A percentile compares a stretch with the other conserved stretches of the same genome.
Conservation (phyloP, 305 asterid genomes). For the Striga hermonthica region DNA sequence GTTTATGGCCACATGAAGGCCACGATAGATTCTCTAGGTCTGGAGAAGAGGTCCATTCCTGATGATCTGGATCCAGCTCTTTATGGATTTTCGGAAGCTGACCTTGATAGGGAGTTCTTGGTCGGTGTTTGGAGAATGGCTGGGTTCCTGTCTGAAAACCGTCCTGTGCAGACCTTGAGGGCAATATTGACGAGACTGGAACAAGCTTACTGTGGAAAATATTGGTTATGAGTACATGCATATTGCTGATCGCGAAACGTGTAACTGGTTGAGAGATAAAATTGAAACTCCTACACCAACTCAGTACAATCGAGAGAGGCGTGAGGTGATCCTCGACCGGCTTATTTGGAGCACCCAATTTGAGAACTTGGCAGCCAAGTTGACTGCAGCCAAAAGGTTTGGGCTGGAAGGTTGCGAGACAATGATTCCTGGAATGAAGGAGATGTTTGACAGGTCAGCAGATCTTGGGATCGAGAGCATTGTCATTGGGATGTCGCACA, state of each 20-base stretch:
- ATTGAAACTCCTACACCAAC: constrained; percentile 90
- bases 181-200: constrained; percentile 84
- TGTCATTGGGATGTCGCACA: constrained; percentile 97
- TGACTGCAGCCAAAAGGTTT: constrained; percentile 97
- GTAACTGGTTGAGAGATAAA: constrained; percentile 94
- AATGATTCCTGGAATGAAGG: constrained; percentile 99
- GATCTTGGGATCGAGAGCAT: constrained; percentile 99
- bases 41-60: constrained; percentile 72
- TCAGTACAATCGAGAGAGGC: constrained; percentile 73
- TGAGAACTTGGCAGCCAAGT: constrained; percentile 96
- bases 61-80: constrained; percentile 82
- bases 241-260: constrained; percentile 81
- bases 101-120: constrained; percentile 93
- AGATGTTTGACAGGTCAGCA: constrained; percentile 96
- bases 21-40: constrained; percentile 72
- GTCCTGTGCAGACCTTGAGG: constrained; percentile 91
- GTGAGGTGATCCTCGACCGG: constrained; percentile 94
- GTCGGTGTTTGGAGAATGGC: constrained; percentile 91
- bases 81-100: constrained; percentile 89
- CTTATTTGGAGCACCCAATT: constrained; percentile 95
- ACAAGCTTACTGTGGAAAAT: constrained; percentile 89
- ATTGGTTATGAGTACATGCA: constrained; percentile 98
- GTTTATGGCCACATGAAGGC: constrained; percentile 97
- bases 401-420: constrained; percentile 99
- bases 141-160: constrained; percentile 95